Base-by-base conservation (phyloP, 2,329 filamentous ascomycete species). In the Curvularia lunata region DNA sequence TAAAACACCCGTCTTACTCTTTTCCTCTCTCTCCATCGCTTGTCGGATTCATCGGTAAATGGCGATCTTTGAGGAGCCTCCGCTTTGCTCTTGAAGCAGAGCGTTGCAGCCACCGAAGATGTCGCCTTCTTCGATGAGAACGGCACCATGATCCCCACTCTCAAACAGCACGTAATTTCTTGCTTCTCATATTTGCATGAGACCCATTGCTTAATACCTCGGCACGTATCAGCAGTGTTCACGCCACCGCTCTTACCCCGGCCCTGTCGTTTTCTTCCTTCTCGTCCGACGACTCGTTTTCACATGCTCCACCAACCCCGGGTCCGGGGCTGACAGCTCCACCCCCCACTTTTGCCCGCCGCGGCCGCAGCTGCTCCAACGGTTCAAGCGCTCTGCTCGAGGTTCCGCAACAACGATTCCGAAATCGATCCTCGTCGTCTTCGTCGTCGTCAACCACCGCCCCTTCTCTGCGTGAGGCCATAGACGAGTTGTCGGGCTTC, bases 161-260 rank as follows among this genome's bases (percentile, higher is more conserved):
- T 25, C 28, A 51, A 28, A 40, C 6, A 25, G 30, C 46, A 38
- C 46, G 23, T 52, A 19, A 23, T 7, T 54, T 25, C 23, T 18
- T 53, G 30, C 43, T 42, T 18, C 32, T 46, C 37, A 42, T 41
- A 21, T 45, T 48, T 38, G 16, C 27, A 30, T 28, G 28, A 38
- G 52, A 51, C 56, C 3, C 59, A 54, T 52, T 57, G 48, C 58
- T 67, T 69, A 66, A 69, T 67, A 64, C 12, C 57, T 56, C 59
- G 46, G 52, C 32, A 55, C 57, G 28, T 19, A 38, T 51, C 37
- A 43, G 54, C 57, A 52, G 42, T 47, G 47, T 47, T 16, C 51
- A 27, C 48, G 25, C 42, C 43, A n/a, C 38, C 48, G 40, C 32
- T 38, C 51, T 64, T 48, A 58, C 47, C 18, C 59, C 59, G 43